Evolutionary conservation across 768 basidiomycete genomes (phyloP).

Genomic region (Boletus bicolor): DNA sequence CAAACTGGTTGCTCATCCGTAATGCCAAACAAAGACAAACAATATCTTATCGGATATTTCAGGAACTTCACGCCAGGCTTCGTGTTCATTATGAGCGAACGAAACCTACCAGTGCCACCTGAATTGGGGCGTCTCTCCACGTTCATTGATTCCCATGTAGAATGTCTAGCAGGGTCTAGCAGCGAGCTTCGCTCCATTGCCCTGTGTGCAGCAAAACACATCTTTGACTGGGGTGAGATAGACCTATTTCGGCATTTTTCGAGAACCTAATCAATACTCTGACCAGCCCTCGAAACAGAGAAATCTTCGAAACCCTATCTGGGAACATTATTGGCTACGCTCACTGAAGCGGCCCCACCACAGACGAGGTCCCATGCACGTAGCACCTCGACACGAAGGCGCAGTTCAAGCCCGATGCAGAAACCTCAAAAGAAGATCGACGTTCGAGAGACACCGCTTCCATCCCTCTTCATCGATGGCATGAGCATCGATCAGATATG

Average conservation of each 20-base stretch:
- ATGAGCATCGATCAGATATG: slow-evolving; percentile 89
- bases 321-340: slow-evolving; percentile 58
- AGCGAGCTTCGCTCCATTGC: slow-evolving; percentile 54
- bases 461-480: slow-evolving; percentile 68
- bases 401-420: slow-evolving; percentile 38
- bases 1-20: background rate
- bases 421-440: slow-evolving; percentile 32
- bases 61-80: background rate
- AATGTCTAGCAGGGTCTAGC: slow-evolving; percentile 55
- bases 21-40: slow-evolving; percentile 22
- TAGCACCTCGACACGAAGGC: slow-evolving; percentile 35
- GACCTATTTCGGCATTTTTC: background rate
- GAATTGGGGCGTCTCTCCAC: slow-evolving; percentile 50
- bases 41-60: background rate
- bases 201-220: slow-evolving; percentile 64
- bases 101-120: slow-evolving; percentile 28
- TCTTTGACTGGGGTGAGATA: slow-evolving; percentile 71
- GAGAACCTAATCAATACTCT: slow-evolving; percentile 1
- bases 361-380: slow-evolving; percentile 68
- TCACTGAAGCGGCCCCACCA: slow-evolving; percentile 67
- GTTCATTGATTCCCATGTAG: slow-evolving; percentile 52
- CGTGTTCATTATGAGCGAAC: slow-evolving; percentile 17
- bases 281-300: slow-evolving; percentile 67
- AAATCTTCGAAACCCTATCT: slow-evolving; percentile 60
- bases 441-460: slow-evolving; percentile 66